Percentiles rank a stretch among this genome's conserved stretches.
Conservation (phyloP, 441 rosid species). For the Adansonia gregorii region DNA sequence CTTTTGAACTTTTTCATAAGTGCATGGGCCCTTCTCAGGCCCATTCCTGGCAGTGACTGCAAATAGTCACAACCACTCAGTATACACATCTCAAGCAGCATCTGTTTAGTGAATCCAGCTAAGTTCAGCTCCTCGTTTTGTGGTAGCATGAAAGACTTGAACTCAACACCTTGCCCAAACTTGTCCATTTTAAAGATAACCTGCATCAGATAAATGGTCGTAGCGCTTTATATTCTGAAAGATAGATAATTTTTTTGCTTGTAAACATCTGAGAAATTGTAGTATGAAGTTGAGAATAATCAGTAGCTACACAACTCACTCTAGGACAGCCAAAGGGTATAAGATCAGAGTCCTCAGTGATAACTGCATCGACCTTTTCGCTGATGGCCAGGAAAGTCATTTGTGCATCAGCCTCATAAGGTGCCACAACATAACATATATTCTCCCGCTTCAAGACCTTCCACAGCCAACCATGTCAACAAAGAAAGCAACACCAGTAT, state of each 20-base stretch:
- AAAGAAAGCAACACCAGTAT: conserved; percentile 27
- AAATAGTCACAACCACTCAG: conserved; percentile 97
- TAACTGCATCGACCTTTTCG: conserved; percentile 84
- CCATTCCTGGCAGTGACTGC: conserved; percentile 95
- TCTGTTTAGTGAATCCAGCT: conserved; percentile 73
- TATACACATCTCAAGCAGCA: conserved; percentile 98
- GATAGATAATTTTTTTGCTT: background rate
- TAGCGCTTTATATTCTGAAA: conserved; percentile 17
- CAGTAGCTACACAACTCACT: conserved; percentile 55
- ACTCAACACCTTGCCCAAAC: conserved; percentile 92
- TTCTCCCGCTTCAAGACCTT: conserved; percentile 85
- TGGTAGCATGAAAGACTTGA: conserved; percentile 66
- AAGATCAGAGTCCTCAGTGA: conserved; percentile 98
- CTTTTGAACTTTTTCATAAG: conserved; percentile 76
- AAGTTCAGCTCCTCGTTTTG: conserved; percentile 72
- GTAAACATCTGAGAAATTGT: background rate
- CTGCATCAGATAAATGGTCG: conserved; percentile 38
- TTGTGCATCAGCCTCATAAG: conserved; percentile 98
- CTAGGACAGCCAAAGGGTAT: conserved; percentile 96
- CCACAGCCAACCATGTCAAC: conserved; percentile 38
- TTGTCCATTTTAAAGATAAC: conserved; percentile 96
- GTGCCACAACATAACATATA: conserved; percentile 80
- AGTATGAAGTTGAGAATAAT: background rate
- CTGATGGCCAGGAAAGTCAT: conserved; percentile 85
- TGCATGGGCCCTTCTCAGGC: conserved; percentile 90